Evolutionary conservation across 371 early-diverging fungal genomes (phyloP), one percentile per base, ranked within the genome.

Genomic region (Rhizopus arrhizus): DNA sequence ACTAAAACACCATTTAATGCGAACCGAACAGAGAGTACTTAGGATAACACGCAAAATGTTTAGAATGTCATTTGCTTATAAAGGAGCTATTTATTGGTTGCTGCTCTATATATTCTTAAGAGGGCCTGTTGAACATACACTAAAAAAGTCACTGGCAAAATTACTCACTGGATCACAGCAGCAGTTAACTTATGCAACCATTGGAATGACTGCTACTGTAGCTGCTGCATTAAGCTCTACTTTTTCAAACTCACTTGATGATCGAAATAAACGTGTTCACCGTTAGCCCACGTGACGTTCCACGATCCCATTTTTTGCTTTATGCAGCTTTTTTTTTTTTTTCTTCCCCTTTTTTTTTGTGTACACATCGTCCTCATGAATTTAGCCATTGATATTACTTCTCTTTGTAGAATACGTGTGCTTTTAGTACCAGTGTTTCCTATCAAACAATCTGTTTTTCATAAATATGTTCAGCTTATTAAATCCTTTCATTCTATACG

Each of bases 341-440:
- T 15, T 2, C 4, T 15, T n/a, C 11, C n/a, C 15, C 15, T n/a
- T 43, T 43, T 43, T 43, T 15, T 15, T 36, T 36, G 11, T 36
- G 6, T 36, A 36, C 6, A 36, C 36, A 22, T 36, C 11, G 11
- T 36, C 6, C 11, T 2, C 36, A 76, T 76, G 76, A 69, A 76
- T 58, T 57, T 76, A 57, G 69, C 70, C 34, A 57, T 79, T 61
- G 80, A 84, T 65, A 72, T 86, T 49, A 83, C 77, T 32, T 68
- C 84, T 38, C 81, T 79, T 32, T 85, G 85, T n/a, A 80, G 84
- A 56, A 84, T 89, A 49, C 83, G 88, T 29, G 80, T 92, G 5
- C 68, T 92, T 38, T 73, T 91, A 28, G 89, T 91, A 11, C 93
- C 93, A 40, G 86, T 92, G 12, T 78, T 82, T 16, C 91, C 89